Base-by-base conservation (phyloP, 192 early-diverging fungal species). In the Umbelopsis sp. region DNA sequence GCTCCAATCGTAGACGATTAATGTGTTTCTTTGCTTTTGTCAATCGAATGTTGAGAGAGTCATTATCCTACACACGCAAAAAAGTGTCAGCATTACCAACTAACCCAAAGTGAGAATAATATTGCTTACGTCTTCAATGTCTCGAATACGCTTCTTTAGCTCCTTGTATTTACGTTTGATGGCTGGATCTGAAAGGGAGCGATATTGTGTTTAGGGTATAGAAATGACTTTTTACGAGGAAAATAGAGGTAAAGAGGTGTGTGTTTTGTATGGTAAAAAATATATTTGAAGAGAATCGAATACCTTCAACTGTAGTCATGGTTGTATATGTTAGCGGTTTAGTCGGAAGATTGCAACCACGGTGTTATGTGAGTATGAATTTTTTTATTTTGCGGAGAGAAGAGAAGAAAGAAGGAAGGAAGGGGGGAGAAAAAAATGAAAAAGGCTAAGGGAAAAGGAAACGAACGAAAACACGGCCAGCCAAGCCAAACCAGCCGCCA, bases 111-210 rank as follows among this genome's bases (percentile, higher is more conserved):
- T 20, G 21, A 12, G 59, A 22, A 21, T 71, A 50, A 51, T 31
- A 49, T 53, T 22, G 38, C 71, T 76, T 77, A 86, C 82, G 25
- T 82, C 72, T 76, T 84, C 82, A 69, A 84, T 81, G 45, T 84
- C 76, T 59, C 81, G 65, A 69, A 86, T 82, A 66, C 82, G 75
- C 47, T 77, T 80, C 73, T 82, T 82, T 45, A 85, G 81, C 38
- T 82, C 74, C 54, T 82, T 80, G 70, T 80, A 85, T 73, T 85
- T 85, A n/a, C 75, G 71, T 32, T 76, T 76, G 49, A 80, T 76
- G 17, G 52, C 32, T 38, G 54, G 31, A 25, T 75, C 74, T 43
- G 14, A 45, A 34, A 47, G 66, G 22, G 16, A 32, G 12, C 24
- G 17, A 34, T 22, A 24, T 53, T n/a, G 14, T 12, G 25, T 2